Evolutionary conservation across 2,329 filamentous ascomycete genomes (phyloP).

Genomic region (Calonectria multiphialidica): DNA sequence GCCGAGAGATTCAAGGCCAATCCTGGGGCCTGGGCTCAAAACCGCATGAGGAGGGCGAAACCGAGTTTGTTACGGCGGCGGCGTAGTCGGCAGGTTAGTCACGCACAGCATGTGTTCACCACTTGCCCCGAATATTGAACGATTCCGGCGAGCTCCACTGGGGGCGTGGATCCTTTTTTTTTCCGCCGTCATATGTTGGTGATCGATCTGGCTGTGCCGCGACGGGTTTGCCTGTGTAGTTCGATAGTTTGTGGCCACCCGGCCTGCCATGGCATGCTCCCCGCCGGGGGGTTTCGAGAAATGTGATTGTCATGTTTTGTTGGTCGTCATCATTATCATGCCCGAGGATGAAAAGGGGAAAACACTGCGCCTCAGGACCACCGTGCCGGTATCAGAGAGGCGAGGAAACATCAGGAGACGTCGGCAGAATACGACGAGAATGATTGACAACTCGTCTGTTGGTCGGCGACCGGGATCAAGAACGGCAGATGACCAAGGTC

Average conservation of each 20-base stretch:
- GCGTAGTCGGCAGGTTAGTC: background rate
- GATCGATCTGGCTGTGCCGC: slow-evolving; percentile 8
- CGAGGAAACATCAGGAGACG: background rate
- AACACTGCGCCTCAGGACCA: background rate
- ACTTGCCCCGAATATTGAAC: background rate
- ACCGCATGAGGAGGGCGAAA: background rate
- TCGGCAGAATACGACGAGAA: background rate
- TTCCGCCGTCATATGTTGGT: background rate
- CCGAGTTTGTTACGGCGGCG: background rate
- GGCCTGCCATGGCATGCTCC: background rate
- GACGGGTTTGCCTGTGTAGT: background rate
- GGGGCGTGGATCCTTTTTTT: background rate
- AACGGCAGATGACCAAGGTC: background rate
- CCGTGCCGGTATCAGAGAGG: background rate
- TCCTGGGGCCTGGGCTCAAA: slow-evolving; percentile 2
- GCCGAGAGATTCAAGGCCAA: background rate
- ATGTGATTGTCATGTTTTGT: slow-evolving; percentile 12
- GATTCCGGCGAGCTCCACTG: slow-evolving; percentile 11
- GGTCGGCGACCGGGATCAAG: background rate
- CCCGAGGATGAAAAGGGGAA: background rate
- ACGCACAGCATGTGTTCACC: background rate
- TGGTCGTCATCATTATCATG: slow-evolving; percentile 3
- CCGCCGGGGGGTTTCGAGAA: background rate
- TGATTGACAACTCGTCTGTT: background rate
- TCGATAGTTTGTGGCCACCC: background rate